Percentiles rank a stretch among this genome's conserved stretches.
Conservation (phyloP, 2,329 filamentous ascomycete species). For the Simplicillium sp. region DNA sequence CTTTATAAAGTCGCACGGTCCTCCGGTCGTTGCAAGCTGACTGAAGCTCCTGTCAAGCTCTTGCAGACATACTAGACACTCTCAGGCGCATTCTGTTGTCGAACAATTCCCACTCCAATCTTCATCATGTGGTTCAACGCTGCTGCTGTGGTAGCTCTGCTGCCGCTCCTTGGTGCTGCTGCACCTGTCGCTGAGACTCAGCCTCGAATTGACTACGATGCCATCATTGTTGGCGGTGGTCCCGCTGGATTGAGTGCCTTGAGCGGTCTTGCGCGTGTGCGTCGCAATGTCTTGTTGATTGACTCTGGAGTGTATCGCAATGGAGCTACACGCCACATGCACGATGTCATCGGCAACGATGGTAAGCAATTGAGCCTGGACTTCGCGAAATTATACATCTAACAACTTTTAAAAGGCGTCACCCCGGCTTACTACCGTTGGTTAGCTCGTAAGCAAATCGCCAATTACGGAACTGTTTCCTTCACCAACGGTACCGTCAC, state of each 20-base stretch:
- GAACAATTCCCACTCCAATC: neutral
- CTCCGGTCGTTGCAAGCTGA: too few relatives aligned
- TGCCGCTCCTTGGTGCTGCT: conserved; percentile 9
- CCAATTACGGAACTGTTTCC: conserved; percentile 36
- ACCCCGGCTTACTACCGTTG: conserved; percentile 44
- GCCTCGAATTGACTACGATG: conserved; percentile 33
- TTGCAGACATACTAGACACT: too few relatives aligned
- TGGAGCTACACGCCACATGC: conserved; percentile 44
- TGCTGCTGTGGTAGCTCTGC: conserved; percentile 5
- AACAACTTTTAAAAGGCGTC: conserved; percentile 29
- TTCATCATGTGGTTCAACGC: conserved; percentile 9
- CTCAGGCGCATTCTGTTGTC: too few relatives aligned
- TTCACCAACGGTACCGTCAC: conserved; percentile 44
- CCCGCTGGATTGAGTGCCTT: conserved; percentile 43
- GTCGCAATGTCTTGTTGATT: conserved; percentile 43
- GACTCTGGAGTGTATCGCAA: conserved; percentile 53
- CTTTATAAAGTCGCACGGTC: too few relatives aligned
- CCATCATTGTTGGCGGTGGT: conserved; percentile 47
- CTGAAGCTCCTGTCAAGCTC: too few relatives aligned
- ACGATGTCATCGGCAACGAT: conserved; percentile 52
- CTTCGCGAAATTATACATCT: neutral
- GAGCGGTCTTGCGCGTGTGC: conserved; percentile 50
- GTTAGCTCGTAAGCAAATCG: conserved; percentile 41
- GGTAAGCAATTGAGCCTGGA: conserved; percentile 25
- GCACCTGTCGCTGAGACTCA: conserved; percentile 6